Evolutionary conservation across 208 protist genomes (phyloP).

Genomic region (Leishmania guyanensis): DNA sequence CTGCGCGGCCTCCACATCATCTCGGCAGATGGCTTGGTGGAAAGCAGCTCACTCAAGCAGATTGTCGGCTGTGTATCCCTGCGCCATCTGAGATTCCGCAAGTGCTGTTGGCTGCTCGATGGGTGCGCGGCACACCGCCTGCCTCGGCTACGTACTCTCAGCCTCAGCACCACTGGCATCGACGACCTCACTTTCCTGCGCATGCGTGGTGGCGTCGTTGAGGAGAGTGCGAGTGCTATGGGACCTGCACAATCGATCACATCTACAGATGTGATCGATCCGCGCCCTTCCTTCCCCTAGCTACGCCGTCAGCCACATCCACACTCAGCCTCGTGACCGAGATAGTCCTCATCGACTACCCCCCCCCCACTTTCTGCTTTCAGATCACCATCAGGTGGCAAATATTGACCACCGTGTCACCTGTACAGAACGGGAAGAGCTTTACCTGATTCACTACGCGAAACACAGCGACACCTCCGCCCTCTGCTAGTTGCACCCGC

Average conservation of each 20-base stretch:
- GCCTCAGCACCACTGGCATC: conserved; percentile 17
- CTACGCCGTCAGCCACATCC: not conserved
- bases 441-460: conserved; percentile 15
- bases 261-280: too few relatives aligned
- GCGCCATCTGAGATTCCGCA: conserved; percentile 8
- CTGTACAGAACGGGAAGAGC: conserved; percentile 14
- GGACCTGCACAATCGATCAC: too few relatives aligned
- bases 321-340: conserved; percentile 11
- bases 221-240: too few relatives aligned
- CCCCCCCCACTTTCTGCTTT: conserved; percentile 8
- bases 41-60: conserved; percentile 16
- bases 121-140: conserved; percentile 19
- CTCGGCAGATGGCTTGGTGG: not conserved
- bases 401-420: conserved; percentile 9
- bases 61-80: conserved; percentile 1
- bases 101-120: conserved; percentile 23
- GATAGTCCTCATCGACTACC: conserved; percentile 20
- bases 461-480: conserved; percentile 9
- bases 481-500: conserved; percentile 13
- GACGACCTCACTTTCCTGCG: conserved; percentile 23
- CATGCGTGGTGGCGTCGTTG: not conserved
- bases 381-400: conserved; percentile 12
- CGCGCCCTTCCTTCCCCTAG: too few relatives aligned
- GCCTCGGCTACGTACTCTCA: conserved; percentile 14
- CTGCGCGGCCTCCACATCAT: conserved; percentile 9